A percentile compares a stretch with the other conserved stretches of the same genome.
These are phyloP conservation scores for Fusarium bulbicola DNA, from an alignment of 2,329 filamentous ascomycete genomes.

Conservation along the genomic window DNA sequence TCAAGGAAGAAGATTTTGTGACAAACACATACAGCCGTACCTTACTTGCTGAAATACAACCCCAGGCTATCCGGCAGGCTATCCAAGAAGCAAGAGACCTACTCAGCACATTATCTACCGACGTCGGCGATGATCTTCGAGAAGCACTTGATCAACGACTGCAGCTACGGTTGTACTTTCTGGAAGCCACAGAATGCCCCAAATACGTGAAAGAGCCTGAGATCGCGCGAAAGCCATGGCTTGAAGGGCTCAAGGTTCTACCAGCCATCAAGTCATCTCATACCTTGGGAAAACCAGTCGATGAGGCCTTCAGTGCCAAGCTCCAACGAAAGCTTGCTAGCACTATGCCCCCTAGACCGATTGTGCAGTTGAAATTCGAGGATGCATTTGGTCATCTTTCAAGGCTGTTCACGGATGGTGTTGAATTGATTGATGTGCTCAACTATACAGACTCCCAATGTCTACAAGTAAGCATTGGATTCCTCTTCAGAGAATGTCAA, in stretches of 20 bases:
- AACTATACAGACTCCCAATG: slow-evolving; percentile 74
- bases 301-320: slow-evolving; percentile 87
- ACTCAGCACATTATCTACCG: slow-evolving; percentile 54
- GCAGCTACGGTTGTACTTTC: slow-evolving; percentile 70
- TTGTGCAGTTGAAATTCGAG: slow-evolving; percentile 78
- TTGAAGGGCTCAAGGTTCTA: slow-evolving; percentile 60
- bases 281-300: slow-evolving; percentile 69
- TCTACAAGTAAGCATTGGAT: slow-evolving; percentile 65
- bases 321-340: slow-evolving; percentile 92
- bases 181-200: slow-evolving; percentile 62
- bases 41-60: slow-evolving; percentile 72
- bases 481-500: not conserved
- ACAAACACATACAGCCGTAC: slow-evolving; percentile 88
- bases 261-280: slow-evolving; percentile 67
- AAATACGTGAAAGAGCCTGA: slow-evolving; percentile 56
- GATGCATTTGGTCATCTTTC: slow-evolving; percentile 76
- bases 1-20: slow-evolving; percentile 93
- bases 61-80: slow-evolving; percentile 62
- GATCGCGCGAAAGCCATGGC: slow-evolving; percentile 61
- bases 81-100: slow-evolving; percentile 65
- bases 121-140: slow-evolving; percentile 53
- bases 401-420: slow-evolving; percentile 76
- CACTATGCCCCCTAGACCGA: slow-evolving; percentile 90
- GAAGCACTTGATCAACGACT: slow-evolving; percentile 72
- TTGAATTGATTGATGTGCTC: slow-evolving; percentile 73